A percentile compares a stretch with the other conserved stretches of the same genome.
Evolutionary conservation across 2,329 filamentous ascomycete species (phyloP).

Genomic region (Fusarium anthophilum): DNA sequence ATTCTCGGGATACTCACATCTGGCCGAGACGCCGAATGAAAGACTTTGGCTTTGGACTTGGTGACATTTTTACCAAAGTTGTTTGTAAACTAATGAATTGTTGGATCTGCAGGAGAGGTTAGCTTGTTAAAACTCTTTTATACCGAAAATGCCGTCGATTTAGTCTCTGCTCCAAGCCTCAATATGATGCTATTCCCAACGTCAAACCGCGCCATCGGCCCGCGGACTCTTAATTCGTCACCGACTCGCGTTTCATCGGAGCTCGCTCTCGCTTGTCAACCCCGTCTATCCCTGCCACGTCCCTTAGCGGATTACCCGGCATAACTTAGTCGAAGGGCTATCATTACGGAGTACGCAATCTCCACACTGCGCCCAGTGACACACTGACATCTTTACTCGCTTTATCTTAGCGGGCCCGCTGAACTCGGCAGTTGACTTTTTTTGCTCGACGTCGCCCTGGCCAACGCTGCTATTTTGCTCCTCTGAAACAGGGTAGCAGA

Average conservation of each 20-base stretch:
- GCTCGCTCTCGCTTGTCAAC: neutral
- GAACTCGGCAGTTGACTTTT: constrained; percentile 9
- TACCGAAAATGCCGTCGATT: neutral
- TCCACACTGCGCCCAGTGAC: neutral
- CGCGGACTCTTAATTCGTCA: neutral
- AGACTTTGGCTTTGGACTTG: neutral
- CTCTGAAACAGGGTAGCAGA: neutral
- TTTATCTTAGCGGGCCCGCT: neutral
- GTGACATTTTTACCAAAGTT: neutral
- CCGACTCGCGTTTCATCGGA: neutral
- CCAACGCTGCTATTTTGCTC: neutral
- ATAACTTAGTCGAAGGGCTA: neutral
- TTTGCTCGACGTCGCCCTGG: neutral
- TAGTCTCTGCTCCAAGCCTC: neutral
- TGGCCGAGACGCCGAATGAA: neutral
- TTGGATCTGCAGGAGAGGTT: neutral
- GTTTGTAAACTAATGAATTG: neutral
- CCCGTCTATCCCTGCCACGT: neutral
- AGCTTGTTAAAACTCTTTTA: neutral
- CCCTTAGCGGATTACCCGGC: neutral
- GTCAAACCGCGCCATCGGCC: neutral
- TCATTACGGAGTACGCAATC: neutral
- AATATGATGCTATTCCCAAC: neutral
- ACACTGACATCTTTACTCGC: neutral
- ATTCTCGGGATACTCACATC: neutral